A percentile compares a stretch with the other conserved stretches of the same genome.
These are phyloP conservation scores for Capsicum rhomboideum DNA, from an alignment of 257 asterid species.

Conservation along the genomic window DNA sequence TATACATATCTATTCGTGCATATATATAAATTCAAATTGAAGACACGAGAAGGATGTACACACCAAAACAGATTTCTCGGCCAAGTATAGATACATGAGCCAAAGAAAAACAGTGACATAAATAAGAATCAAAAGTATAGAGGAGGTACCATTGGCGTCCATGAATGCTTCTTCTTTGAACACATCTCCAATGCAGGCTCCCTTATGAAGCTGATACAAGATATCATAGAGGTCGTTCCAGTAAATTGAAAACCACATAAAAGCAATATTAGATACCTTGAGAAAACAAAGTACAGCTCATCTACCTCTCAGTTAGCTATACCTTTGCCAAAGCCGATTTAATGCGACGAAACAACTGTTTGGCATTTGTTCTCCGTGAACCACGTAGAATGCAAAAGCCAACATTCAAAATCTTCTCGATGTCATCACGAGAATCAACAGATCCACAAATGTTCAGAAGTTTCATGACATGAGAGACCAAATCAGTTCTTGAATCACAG, in stretches of 20 bases:
- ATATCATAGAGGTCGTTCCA: slow-evolving; percentile 17
- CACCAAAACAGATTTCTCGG: background rate
- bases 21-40: background rate
- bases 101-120: background rate
- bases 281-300: slow-evolving; percentile 10
- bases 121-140: background rate
- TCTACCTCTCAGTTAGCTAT: slow-evolving; percentile 24
- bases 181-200: slow-evolving; percentile 33
- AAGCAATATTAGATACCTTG: slow-evolving; percentile 9
- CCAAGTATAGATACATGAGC: background rate
- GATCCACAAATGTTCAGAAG: slow-evolving; percentile 44
- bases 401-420: slow-evolving; percentile 46
- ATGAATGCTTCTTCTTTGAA: slow-evolving; percentile 40
- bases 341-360: slow-evolving; percentile 38
- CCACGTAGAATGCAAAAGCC: slow-evolving; percentile 45
- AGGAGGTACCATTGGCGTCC: slow-evolving; percentile 24
- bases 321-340: slow-evolving; percentile 60
- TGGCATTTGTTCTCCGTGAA: slow-evolving; percentile 40
- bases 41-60: background rate
- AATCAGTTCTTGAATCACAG: slow-evolving; percentile 74
- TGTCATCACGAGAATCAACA: slow-evolving; percentile 30
- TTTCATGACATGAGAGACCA: slow-evolving; percentile 48
- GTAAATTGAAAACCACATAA: slow-evolving; percentile 1
- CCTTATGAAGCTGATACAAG: slow-evolving; percentile 51
- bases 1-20: background rate